Conservation (phyloP, 106 monocot species). For the Dendrobium catenatum region DNA sequence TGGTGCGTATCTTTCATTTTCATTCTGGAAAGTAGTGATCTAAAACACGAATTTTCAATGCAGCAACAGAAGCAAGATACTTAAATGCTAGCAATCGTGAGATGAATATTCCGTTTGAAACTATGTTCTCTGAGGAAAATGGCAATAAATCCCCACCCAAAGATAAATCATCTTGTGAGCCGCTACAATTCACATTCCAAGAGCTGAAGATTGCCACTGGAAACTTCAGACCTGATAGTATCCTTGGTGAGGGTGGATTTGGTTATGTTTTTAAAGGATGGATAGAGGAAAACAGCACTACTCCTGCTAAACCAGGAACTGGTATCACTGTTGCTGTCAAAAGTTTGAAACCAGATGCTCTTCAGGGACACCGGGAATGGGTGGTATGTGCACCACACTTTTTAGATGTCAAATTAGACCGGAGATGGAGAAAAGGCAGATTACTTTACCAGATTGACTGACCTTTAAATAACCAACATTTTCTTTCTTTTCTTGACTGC, state of each 20-base stretch:
- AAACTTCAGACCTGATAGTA: slow-evolving; percentile 92
- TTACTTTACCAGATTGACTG: neutral
- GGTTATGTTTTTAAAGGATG: slow-evolving; percentile 94
- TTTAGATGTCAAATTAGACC: neutral
- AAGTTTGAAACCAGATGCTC: slow-evolving; percentile 76
- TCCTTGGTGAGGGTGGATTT: slow-evolving; percentile 93
- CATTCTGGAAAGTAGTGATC: neutral
- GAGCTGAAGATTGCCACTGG: slow-evolving; percentile 87
- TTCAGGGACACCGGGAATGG: slow-evolving; percentile 94
- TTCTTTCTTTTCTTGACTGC: slow-evolving; percentile 3
- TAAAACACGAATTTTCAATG: neutral
- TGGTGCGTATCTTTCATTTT: neutral
- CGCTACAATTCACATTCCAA: slow-evolving; percentile 76
- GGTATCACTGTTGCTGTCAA: slow-evolving; percentile 89
- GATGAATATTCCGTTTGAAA: slow-evolving; percentile 34
- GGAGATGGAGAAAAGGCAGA: neutral
- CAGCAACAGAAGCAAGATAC: slow-evolving; percentile 77
- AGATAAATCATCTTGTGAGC: slow-evolving; percentile 24
- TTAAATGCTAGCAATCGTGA: slow-evolving; percentile 79
- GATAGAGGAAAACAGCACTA: slow-evolving; percentile 82
- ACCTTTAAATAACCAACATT: neutral
- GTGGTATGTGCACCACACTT: slow-evolving; percentile 44
- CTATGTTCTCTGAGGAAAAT: slow-evolving; percentile 27
- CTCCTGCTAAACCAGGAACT: slow-evolving; percentile 90
- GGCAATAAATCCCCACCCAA: slow-evolving; percentile 16